Percentiles rank a stretch among this genome's conserved stretches.
Conservation (phyloP, 2,329 filamentous ascomycete species). For the Sclerotinia nivalis region DNA sequence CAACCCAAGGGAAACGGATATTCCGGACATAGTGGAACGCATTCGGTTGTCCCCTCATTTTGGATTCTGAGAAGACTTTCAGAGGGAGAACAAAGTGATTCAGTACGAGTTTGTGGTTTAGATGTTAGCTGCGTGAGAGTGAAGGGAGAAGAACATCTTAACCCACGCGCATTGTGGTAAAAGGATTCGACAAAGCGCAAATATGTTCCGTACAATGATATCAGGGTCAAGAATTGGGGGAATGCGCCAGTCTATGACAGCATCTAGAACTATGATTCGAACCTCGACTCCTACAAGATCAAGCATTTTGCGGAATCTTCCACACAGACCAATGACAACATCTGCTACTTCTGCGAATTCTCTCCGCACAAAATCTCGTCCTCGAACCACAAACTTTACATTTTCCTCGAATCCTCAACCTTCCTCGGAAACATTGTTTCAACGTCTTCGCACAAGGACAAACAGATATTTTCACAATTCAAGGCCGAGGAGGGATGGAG, state of each 20-base stretch:
- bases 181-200: neutral
- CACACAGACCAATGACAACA: conserved; percentile 6
- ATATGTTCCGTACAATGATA: conserved; percentile 15
- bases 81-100: neutral
- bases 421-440: conserved; percentile 27
- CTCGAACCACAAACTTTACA: conserved; percentile 16
- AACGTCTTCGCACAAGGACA: conserved; percentile 32
- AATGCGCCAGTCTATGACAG: conserved; percentile 8
- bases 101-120: neutral
- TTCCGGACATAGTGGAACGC: neutral
- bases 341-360: neutral
- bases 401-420: conserved; percentile 14
- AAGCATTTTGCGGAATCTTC: neutral
- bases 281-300: neutral
- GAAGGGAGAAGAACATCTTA: neutral
- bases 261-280: neutral
- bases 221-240: neutral
- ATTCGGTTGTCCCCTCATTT: neutral
- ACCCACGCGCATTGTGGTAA: neutral
- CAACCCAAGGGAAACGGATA: neutral
- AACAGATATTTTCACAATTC: conserved; percentile 33
- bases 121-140: neutral
- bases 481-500: conserved; percentile 28
- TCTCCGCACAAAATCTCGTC: conserved; percentile 4
- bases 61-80: neutral